Evolutionary conservation across 2,329 filamentous ascomycete species (phyloP), one percentile per base, ranked within the genome.

Genomic region (Gremmenia infestans): DNA sequence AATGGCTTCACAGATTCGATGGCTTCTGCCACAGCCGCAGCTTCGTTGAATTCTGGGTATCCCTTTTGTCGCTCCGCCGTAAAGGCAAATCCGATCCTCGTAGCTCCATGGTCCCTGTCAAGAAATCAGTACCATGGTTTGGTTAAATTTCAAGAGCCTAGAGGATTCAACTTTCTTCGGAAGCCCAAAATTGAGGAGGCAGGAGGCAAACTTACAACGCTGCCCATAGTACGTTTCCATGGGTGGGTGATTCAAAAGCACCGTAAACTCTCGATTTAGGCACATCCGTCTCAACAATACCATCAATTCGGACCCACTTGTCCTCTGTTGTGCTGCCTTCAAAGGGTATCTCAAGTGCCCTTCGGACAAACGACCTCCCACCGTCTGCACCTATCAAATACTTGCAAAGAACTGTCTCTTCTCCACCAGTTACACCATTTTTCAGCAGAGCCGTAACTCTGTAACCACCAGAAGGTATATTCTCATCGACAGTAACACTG

Each of bases 201-300:
- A 32, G 9, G 9, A 32, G 8, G 28, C 9, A 12, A 32, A 32
- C 28, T 32, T 32, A 32, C 0, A 82, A 68, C 3, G 76, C 74
- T 2, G 74, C 78, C 79, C 78, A 82, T 0, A 82, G 70, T 0
- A 82, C 77, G 54, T 81, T 81, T 3, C 79, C 79, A 60, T 81
- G 78, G 0, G 75, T 78, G 0, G 72, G 72, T 23, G 72, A 76
- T 61, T 82, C 79, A 47, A 81, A 77, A 0, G 77, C 72, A 35
- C 76, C 76, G 58, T 80, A 77, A 1, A 71, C 70, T 47, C 77
- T 67, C 12, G 72, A 71, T 39, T 78, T 75, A 0, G 79, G 79
- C 62, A 81, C 65, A 47, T 67, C 55, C 3, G 62, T 64, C 28
- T 65, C 62, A n/a, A 67, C 56, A 6, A 64, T 36, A 1, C 78